These are phyloP conservation scores for Penicillium coffeae DNA, from an alignment of 495 filamentous ascomycete species.

Conservation along the genomic window DNA sequence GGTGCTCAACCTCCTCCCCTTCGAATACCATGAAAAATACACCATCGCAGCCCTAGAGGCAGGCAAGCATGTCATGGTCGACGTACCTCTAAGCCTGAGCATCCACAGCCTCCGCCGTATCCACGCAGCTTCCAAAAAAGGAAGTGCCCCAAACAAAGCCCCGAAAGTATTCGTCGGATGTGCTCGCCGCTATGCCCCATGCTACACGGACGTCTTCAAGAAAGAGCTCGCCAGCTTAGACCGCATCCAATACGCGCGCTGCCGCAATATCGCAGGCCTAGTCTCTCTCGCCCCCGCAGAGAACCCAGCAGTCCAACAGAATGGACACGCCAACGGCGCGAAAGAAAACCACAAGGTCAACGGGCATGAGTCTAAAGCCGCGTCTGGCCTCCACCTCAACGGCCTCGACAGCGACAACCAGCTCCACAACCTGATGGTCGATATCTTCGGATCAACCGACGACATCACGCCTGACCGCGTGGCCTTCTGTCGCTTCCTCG, in stretches of 20 bases:
- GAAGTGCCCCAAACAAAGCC: neutral
- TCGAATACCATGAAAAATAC: constrained; percentile 48
- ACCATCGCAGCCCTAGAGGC: constrained; percentile 46
- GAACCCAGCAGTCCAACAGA: neutral
- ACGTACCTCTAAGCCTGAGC: constrained; percentile 50
- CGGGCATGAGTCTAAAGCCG: neutral
- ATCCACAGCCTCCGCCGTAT: constrained; percentile 37
- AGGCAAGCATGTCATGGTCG: constrained; percentile 53
- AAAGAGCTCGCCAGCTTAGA: constrained; percentile 40
- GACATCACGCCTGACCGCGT: constrained; percentile 31
- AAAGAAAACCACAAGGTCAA: neutral
- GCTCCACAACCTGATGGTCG: constrained; percentile 22
- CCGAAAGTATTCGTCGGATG: constrained; percentile 52
- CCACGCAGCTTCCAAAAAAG: constrained; percentile 32
- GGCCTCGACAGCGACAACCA: neutral
- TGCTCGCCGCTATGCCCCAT: constrained; percentile 51
- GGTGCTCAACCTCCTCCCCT: constrained; percentile 48
- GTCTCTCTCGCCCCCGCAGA: neutral
- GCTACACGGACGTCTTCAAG: constrained; percentile 45
- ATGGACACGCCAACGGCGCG: neutral
- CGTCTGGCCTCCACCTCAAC: neutral
- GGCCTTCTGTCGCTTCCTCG: constrained; percentile 41
- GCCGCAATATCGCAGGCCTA: constrained; percentile 50
- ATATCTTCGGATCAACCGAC: constrained; percentile 26
- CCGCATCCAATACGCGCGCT: constrained; percentile 51